phyloP scores from a whole-genome alignment of 345 rosid species.

The Cardamine chenopodiifolia region DNA sequence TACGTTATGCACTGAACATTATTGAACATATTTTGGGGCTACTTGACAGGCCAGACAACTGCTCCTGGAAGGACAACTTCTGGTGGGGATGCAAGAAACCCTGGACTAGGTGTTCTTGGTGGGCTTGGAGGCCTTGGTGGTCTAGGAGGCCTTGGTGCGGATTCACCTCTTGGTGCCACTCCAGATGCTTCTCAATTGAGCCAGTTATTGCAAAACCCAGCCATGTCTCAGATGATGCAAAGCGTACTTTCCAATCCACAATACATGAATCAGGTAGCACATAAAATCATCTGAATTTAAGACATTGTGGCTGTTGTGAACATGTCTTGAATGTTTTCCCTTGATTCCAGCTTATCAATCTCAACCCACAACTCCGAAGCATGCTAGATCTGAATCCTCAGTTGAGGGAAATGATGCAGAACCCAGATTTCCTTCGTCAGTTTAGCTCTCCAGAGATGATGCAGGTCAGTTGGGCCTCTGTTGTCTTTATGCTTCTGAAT shows the following conservation, averaged over 20 bases:
- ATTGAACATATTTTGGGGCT: background rate
- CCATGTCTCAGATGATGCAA: conserved; percentile 85
- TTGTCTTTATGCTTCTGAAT: conserved; percentile 13
- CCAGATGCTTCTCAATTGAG: conserved; percentile 61
- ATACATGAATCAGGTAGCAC: conserved; percentile 74
- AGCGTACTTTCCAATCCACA: conserved; percentile 73
- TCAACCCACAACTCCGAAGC: conserved; percentile 62
- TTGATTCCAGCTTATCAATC: conserved; percentile 54
- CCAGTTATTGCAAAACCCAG: conserved; percentile 83
- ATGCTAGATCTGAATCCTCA: conserved; percentile 72
- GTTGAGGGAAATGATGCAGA: conserved; percentile 88
- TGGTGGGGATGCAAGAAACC: conserved; percentile 56
- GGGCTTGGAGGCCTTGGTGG: conserved; percentile 67
- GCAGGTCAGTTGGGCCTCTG: conserved; percentile 57
- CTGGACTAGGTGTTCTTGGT: conserved; percentile 57
- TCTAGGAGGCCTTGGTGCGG: conserved; percentile 62
- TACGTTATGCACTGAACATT: conserved; percentile 7
- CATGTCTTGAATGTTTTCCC: background rate
- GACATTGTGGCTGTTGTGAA: background rate
- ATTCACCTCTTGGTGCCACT: conserved; percentile 48
- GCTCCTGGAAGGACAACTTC: conserved; percentile 56
- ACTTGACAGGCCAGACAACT: conserved; percentile 50
- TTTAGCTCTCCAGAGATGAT: conserved; percentile 72
- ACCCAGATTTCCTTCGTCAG: conserved; percentile 75
- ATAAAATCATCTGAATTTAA: background rate